Base-by-base conservation (phyloP, 2,329 filamentous ascomycete species). In the Balansia obtecta region DNA sequence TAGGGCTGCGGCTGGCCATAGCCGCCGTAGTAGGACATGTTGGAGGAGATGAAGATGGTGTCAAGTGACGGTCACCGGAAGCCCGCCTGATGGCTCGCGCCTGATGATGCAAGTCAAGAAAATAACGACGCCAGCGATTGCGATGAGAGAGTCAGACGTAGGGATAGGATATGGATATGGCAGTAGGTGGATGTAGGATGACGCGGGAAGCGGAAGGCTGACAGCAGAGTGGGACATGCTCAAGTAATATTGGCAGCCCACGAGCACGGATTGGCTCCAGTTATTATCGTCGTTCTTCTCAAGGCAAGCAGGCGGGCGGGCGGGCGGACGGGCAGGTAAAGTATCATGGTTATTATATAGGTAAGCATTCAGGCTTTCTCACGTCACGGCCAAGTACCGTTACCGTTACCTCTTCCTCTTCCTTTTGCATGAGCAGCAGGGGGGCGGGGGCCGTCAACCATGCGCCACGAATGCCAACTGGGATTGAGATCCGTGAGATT, bases 1-100 rank as follows among this genome's bases (percentile, higher is more conserved):
- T 62, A 61, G 38, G 60, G 56, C 53, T 40, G 40, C 40, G 48
- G 46, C 34, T 58, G 60, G 34, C 56, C 55, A 48, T 61, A 59
- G 53, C 57, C 57, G 52, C 57, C 56, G 45, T 61, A 63, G 52
- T 68, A 67, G 48, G 66, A 66, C 66, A 69, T 69, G 56, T 18
- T 38, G 45, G 22, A 6, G 2, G 39, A 45, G 22, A 20, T 12
- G 32, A 30, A 40, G 27, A 27, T 33, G n/a, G 16, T 42, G 16
- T 42, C 22, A 18, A 13, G 18, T 39, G 22, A 45, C 16, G 13
- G 15, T 45, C 13, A 15, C 7, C 20, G 42, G 27, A 6, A 20
- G 42, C 12, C 22, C n/a, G 13, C 8, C 15, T 41, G 39, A 16
- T 41, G 9, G n/a, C 9, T 41, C 12, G 39, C 18, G 11, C n/a